Evolutionary conservation across 805 yeast species (phyloP), one percentile per base, ranked within the genome.

Genomic region (Vanderwaltozyma tropicalis): DNA sequence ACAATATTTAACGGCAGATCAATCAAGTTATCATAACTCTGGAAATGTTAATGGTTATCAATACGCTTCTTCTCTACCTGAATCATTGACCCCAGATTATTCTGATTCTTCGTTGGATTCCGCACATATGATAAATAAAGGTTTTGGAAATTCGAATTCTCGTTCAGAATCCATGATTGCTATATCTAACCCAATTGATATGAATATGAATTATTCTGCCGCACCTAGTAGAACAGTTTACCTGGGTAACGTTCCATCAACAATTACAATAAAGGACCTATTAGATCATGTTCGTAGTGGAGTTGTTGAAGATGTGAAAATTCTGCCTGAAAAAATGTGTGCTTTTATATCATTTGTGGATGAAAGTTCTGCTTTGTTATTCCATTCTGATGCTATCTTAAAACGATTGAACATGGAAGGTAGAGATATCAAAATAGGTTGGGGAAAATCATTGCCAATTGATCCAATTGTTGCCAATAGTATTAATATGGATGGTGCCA

Each of bases 281-380:
- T 69, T 89, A 52, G 88, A 88, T 56, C 94, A 86, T 59, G 95
- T 88, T 22, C 75, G 95, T 49, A 80, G 94, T 24, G 97, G 96
- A 24, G 78, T 85, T 20, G 76, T 88, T 39, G 96, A 88, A 63
- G 76, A 74, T 38, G 76, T 85, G 37, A 72, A 76, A 52, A 71
- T 88, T 40, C 63, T 87, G n/a, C 87, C 92, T 2, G 75, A 80
- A 27, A 87, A 85, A 59, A 77, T 76, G 67, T 87, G 95, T 67
- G 96, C 95, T 2, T 85, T 85, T 55, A 72, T 89, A 30, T 81
- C 95, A 5, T 89, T 92, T 59, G 68, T 89, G 40, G 95, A 87
- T 59, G 89, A 81, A 57, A 79, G 83, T 47, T 74, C 92, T 22
- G 96, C 97, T 0, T 68, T 86, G 42, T 73, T 86, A 46, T 92